Percentiles rank a stretch among this genome's conserved stretches.
Conservation (phyloP, 2,329 filamentous ascomycete genomes). For the Aspergillus aculeatinus region DNA sequence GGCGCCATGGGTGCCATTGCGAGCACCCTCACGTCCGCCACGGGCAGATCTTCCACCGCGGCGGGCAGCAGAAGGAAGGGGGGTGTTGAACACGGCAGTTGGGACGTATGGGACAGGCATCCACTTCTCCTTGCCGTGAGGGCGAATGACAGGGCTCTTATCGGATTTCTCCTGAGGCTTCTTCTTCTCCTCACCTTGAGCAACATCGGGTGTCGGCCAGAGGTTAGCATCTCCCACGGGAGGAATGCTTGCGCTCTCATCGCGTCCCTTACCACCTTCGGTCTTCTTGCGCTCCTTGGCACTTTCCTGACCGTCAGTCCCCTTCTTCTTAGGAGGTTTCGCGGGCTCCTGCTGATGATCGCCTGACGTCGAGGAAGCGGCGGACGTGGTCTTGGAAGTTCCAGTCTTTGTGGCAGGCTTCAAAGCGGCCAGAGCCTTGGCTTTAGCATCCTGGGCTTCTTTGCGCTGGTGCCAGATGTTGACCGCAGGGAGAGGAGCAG, state of each 20-base stretch:
- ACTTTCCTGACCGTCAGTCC: constrained; percentile 28
- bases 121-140: constrained; percentile 77
- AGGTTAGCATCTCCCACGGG: constrained; percentile 72
- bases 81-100: constrained; percentile 82
- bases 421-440: constrained; percentile 38
- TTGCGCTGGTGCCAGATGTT: constrained; percentile 86
- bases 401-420: constrained; percentile 26
- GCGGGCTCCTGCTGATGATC: constrained; percentile 42
- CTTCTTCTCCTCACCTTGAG: constrained; percentile 72
- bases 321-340: constrained; percentile 46
- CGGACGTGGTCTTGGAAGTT: constrained; percentile 27
- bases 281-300: constrained; percentile 39
- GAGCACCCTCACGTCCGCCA: constrained; percentile 53
- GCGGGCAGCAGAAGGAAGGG: constrained; percentile 55
- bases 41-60: constrained; percentile 58
- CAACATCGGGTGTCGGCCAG: constrained; percentile 89
- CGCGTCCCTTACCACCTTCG: constrained; percentile 43
- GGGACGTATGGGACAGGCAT: constrained; percentile 78
- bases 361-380: constrained; percentile 29
- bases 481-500: constrained; percentile 77
- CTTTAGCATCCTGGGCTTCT: constrained; percentile 60
- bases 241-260: constrained; percentile 52
- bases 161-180: constrained; percentile 65
- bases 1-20: constrained; percentile 42
- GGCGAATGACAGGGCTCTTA: constrained; percentile 57